Conservation (phyloP, 352 stramenopile genomes). For the Globisporangium iwayamae region DNA sequence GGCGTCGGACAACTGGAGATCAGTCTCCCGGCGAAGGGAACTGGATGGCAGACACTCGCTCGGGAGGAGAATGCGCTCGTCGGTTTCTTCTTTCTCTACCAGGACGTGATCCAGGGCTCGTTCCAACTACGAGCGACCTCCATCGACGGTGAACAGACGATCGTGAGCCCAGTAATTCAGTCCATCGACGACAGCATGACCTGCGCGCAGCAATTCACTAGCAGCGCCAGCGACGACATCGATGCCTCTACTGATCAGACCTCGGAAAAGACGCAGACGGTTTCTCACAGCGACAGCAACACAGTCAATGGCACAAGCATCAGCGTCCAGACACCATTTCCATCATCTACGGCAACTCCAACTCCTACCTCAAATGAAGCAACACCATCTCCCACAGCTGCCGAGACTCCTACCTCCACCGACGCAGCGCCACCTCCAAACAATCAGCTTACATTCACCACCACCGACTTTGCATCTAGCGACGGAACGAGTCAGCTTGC, state of each 20-base stretch:
- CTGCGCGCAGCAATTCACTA: slow-evolving; percentile 1
- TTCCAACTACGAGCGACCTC: slow-evolving; percentile 4
- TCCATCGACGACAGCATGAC: neutral
- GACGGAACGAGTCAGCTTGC: neutral
- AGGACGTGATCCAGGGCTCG: neutral
- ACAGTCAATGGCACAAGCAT: neutral
- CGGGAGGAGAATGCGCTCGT: slow-evolving; percentile 3
- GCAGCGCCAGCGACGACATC: neutral
- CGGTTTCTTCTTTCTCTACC: slow-evolving; percentile 10
- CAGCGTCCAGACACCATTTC: no score
- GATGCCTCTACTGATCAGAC: neutral
- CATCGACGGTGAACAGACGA: neutral
- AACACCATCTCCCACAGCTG: neutral
- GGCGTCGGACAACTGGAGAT: slow-evolving; percentile 13
- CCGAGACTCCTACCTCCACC: neutral
- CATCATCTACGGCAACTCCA: no score
- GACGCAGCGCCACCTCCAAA: neutral
- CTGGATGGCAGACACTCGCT: slow-evolving; percentile 5
- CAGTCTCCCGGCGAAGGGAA: neutral
- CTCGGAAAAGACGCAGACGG: neutral
- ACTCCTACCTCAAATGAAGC: neutral
- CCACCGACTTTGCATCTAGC: neutral
- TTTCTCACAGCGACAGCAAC: neutral
- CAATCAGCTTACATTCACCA: neutral
- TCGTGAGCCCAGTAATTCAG: neutral